phyloP scores from a whole-genome alignment of 805 yeast genomes.

The Wickerhamomyces kurtzmanii region DNA sequence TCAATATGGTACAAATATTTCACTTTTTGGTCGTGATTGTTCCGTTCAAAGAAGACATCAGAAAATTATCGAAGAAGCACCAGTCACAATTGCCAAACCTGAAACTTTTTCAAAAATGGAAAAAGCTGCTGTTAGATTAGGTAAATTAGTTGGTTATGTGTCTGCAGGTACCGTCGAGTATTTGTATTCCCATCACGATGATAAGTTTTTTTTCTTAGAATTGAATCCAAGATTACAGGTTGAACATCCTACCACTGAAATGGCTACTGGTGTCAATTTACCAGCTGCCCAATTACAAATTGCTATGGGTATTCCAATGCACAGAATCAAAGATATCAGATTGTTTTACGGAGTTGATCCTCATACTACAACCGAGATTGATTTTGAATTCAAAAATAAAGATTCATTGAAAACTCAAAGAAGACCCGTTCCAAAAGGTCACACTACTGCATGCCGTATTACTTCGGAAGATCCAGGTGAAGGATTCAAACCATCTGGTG shows the following conservation, averaged over 20 bases:
- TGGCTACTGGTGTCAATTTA: constrained; percentile 96
- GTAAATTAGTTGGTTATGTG: constrained; percentile 94
- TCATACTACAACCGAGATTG: constrained; percentile 81
- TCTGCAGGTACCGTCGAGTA: constrained; percentile 99
- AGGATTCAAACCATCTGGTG: constrained; percentile 98
- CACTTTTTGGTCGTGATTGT: constrained; percentile 97
- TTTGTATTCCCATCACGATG: constrained; percentile 86
- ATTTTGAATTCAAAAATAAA: constrained; percentile 75
- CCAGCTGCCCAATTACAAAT: constrained; percentile 98
- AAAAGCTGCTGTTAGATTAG: constrained; percentile 93
- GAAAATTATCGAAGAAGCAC: constrained; percentile 98
- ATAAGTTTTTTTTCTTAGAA: constrained; percentile 93
- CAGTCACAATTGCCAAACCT: constrained; percentile 86
- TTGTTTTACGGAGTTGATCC: constrained; percentile 93
- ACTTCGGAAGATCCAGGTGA: constrained; percentile 99
- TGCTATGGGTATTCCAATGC: constrained; percentile 99
- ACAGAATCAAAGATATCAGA: constrained; percentile 89
- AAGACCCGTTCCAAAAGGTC: constrained; percentile 94
- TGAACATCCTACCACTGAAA: constrained; percentile 99
- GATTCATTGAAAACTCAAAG: constrained; percentile 73
- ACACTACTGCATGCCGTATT: constrained; percentile 97
- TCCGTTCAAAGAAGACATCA: constrained; percentile 99
- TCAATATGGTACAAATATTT: constrained; percentile 96
- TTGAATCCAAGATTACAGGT: constrained; percentile 98
- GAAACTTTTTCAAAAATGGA: constrained; percentile 90